Base-by-base conservation (phyloP, 176 grass and related monocot genomes). In the Avena sativa region DNA sequence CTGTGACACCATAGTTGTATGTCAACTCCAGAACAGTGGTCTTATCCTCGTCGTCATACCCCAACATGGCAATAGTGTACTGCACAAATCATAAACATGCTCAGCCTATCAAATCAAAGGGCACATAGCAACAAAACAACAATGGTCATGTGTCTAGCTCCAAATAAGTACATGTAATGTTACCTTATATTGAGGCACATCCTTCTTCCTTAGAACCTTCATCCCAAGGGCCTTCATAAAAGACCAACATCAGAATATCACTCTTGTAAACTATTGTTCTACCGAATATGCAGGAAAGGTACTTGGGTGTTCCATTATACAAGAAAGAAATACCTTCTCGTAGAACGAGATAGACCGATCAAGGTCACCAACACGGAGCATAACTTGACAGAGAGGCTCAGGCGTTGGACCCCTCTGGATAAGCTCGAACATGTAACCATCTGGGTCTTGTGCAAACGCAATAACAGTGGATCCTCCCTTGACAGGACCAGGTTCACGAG, bases 361-460 rank as follows among this genome's bases (percentile, higher is more conserved):
- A 84, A 98, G 87, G 65, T 98, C 94, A 79, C 97, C 97, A 32
- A 98, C 97, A 53, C 94, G 93, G 87, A 98, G 97, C 97, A 98
- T 98, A 84, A 98, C 85, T 82, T 98, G 97, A 83, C 97, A 98
- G 79, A 98, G 92, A 82, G 97, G 97, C 71, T 98, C 94, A 81
- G 90, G 92, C 10, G 92, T 98, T 0, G 83, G 92, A 38, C 90
- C 96, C 71, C 97, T 94, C 26, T 98, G 97, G 74, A 98, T 98
- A 77, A 98, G 92, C 86, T 94, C 97, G 76, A 98, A 98, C 75
- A 80, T 30, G 86, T 96, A 98, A 64, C 92, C 96, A 83, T 98
- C 93, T 81, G 96, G 96, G 76, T 98, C 93, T 62, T 98, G 68
- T 67, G 87, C 96, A 78, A 98, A 96, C 53, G 96, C 92, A 83